A percentile compares a stretch with the other conserved stretches of the same genome.
Evolutionary conservation across 129 eudicot genomes (phyloP).

Genomic region (Sambucus nigra): DNA sequence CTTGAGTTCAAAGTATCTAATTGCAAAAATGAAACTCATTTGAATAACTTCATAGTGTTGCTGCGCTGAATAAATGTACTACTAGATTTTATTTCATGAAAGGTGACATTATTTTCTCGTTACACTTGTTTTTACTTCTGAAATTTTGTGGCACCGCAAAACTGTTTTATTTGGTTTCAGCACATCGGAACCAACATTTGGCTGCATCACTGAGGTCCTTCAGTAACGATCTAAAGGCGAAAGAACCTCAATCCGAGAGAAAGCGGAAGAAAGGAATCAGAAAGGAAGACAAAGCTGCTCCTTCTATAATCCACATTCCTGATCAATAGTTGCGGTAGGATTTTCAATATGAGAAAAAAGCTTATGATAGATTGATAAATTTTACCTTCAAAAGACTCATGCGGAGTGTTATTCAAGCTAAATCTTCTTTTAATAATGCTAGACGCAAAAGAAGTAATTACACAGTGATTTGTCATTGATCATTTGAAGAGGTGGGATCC

Average conservation of each 20-base stretch:
- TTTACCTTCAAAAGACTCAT: too few species aligned
- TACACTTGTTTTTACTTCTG: neutral
- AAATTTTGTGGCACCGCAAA: conserved; percentile 1
- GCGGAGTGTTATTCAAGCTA: too few species aligned
- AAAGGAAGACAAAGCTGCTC: conserved; percentile 54
- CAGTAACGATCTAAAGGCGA: conserved; percentile 46
- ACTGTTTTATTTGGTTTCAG: conserved; percentile 29
- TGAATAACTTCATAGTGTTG: neutral
- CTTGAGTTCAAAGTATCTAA: too few species aligned
- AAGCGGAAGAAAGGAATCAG: conserved; percentile 59
- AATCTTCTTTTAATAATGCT: too few species aligned
- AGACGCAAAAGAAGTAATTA: too few species aligned
- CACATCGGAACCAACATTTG: conserved; percentile 64
- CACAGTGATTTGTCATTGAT: too few species aligned
- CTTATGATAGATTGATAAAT: too few species aligned
- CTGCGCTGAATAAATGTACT: neutral
- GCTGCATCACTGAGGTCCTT: conserved; percentile 43
- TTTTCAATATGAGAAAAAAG: too few species aligned
- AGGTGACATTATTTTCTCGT: neutral
- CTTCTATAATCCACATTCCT: conserved; percentile 20
- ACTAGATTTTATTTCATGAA: neutral
- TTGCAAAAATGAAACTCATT: too few species aligned
- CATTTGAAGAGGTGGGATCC: too few species aligned
- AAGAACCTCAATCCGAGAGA: conserved; percentile 72
- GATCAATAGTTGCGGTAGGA: too few species aligned